These are phyloP conservation scores for Astrothelium macrocarpum DNA, from an alignment of 495 filamentous ascomycete genomes.

Conservation along the genomic window DNA sequence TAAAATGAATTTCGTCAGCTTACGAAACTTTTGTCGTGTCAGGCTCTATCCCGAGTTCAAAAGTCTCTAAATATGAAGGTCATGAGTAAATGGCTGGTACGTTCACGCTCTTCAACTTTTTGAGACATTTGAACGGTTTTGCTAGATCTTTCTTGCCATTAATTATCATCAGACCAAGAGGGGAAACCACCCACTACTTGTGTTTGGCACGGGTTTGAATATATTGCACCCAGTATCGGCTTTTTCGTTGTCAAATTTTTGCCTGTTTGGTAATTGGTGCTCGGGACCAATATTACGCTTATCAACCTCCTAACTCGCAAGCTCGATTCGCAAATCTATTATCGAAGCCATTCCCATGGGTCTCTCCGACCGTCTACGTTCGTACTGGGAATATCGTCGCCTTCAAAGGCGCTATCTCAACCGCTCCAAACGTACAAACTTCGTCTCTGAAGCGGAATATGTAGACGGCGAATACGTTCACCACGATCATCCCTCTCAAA, in stretches of 20 bases:
- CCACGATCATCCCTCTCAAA: slow-evolving; percentile 21
- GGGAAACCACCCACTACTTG: too few species aligned
- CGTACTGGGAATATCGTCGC: slow-evolving; percentile 76
- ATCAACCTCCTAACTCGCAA: background rate
- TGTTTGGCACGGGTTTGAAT: too few species aligned
- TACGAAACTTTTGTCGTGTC: background rate
- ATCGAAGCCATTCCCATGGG: slow-evolving; percentile 16
- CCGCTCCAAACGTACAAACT: slow-evolving; percentile 75
- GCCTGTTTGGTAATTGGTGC: too few species aligned
- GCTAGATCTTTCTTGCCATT: background rate
- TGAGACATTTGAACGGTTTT: background rate
- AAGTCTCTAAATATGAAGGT: background rate
- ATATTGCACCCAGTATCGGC: too few species aligned
- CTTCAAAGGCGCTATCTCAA: slow-evolving; percentile 88
- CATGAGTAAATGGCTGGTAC: background rate
- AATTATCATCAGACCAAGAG: too few species aligned
- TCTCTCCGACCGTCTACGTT: slow-evolving; percentile 26
- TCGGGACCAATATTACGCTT: too few species aligned
- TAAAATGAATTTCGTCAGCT: background rate
- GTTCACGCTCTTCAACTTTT: background rate
- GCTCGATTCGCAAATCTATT: background rate
- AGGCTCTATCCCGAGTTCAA: background rate
- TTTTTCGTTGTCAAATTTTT: too few species aligned
- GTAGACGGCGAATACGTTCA: slow-evolving; percentile 90
- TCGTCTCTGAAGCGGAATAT: slow-evolving; percentile 76